A percentile compares a stretch with the other conserved stretches of the same genome.
These are phyloP conservation scores for Sarcodon sp. DNA, from an alignment of 768 basidiomycete species.

Conservation along the genomic window DNA sequence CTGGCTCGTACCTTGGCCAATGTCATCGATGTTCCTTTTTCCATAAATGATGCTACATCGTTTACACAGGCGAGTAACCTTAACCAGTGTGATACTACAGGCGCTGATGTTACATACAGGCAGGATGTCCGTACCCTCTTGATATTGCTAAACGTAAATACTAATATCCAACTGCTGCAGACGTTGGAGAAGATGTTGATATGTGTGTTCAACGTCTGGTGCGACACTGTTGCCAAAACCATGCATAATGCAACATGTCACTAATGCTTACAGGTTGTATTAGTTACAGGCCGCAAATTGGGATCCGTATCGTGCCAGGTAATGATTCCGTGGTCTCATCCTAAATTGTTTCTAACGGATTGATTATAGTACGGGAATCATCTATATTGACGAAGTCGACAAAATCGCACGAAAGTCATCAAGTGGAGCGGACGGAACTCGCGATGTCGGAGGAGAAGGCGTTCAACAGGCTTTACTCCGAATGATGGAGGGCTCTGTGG, in stretches of 20 bases:
- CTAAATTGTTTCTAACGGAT: constrained; percentile 4
- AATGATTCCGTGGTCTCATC: neutral
- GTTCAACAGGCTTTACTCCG: constrained; percentile 88
- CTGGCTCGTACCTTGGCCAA: constrained; percentile 86
- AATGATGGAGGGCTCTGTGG: constrained; percentile 87
- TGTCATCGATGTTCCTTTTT: constrained; percentile 89
- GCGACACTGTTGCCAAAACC: constrained; percentile 9
- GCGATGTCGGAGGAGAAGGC: constrained; percentile 92
- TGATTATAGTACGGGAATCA: constrained; percentile 68
- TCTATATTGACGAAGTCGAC: constrained; percentile 95
- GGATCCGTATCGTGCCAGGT: constrained; percentile 82
- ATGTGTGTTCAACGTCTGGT: constrained; percentile 80
- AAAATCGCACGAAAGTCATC: constrained; percentile 65
- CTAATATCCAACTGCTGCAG: constrained; percentile 21
- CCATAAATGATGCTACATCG: constrained; percentile 84
- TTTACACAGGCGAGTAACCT: constrained; percentile 65
- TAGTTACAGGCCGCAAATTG: constrained; percentile 86
- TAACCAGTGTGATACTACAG: neutral
- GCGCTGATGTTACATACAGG: constrained; percentile 23
- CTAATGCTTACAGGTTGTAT: neutral
- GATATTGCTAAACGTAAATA: neutral
- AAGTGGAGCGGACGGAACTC: constrained; percentile 51
- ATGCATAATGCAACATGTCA: neutral
- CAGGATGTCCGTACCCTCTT: constrained; percentile 46
- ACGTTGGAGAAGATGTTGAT: constrained; percentile 96